These are phyloP conservation scores for Boletus edulis DNA, from an alignment of 768 basidiomycete species.

Conservation along the genomic window DNA sequence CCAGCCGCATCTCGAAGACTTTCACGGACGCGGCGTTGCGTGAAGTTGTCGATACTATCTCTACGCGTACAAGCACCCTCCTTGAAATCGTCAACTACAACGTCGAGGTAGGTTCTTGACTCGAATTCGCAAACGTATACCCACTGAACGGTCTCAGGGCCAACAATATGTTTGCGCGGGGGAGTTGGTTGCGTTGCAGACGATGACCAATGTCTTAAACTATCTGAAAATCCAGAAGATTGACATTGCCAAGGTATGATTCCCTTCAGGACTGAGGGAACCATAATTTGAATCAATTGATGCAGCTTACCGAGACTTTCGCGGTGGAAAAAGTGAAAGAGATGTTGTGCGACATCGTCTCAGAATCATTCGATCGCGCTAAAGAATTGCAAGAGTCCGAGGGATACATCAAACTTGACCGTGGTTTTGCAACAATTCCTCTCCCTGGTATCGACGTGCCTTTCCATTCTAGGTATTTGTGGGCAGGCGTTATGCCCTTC, in stretches of 20 bases:
- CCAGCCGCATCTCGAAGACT: conserved; percentile 88
- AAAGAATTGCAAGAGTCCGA: conserved; percentile 75
- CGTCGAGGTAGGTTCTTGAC: conserved; percentile 61
- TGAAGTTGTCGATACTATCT: conserved; percentile 93
- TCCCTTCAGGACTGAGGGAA: neutral
- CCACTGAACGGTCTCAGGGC: conserved; percentile 50
- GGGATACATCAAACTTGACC: conserved; percentile 91
- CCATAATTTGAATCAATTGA: neutral
- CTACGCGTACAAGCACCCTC: conserved; percentile 69
- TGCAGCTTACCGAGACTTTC: conserved; percentile 82
- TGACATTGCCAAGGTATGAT: conserved; percentile 77
- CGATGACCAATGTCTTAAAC: conserved; percentile 94
- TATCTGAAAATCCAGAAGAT: conserved; percentile 96
- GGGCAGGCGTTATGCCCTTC: conserved; percentile 98
- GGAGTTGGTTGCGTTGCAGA: conserved; percentile 89
- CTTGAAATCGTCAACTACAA: conserved; percentile 99
- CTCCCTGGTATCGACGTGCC: conserved; percentile 98
- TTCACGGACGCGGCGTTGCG: conserved; percentile 96
- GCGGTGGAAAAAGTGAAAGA: conserved; percentile 93
- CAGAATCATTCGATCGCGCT: conserved; percentile 73
- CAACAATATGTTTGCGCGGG: conserved; percentile 99
- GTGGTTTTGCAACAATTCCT: conserved; percentile 95
- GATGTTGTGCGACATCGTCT: conserved; percentile 91
- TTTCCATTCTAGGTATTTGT: conserved; percentile 98
- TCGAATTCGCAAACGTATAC: neutral